A percentile compares a stretch with the other conserved stretches of the same genome.
These are phyloP conservation scores for Fusarium caatingaense DNA, from an alignment of 2,329 filamentous ascomycete genomes.

Conservation along the genomic window DNA sequence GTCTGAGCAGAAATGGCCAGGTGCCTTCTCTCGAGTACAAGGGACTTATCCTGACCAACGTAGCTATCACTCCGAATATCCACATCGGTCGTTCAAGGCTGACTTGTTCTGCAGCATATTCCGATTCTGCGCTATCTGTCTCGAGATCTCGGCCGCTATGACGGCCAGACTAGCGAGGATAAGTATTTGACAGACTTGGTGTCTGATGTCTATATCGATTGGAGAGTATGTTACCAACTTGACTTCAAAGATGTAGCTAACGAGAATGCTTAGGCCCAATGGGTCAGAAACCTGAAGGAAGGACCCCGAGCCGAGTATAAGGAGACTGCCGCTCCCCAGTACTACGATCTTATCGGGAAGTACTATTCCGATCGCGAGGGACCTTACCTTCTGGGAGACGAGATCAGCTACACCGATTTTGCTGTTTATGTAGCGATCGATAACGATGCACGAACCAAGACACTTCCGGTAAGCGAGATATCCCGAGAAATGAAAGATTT, in stretches of 20 bases:
- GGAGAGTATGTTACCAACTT: slow-evolving; percentile 48
- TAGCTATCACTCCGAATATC: neutral
- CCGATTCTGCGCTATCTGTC: slow-evolving; percentile 52
- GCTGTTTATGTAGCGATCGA: slow-evolving; percentile 54
- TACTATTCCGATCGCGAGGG: slow-evolving; percentile 49
- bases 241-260: neutral
- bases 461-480: slow-evolving; percentile 50
- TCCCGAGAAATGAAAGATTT: accelerated
- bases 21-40: slow-evolving; percentile 21
- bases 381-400: slow-evolving; percentile 53
- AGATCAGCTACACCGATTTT: slow-evolving; percentile 54
- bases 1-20: slow-evolving; percentile 12
- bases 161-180: slow-evolving; percentile 52
- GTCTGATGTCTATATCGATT: slow-evolving; percentile 54
- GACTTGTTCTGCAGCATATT: neutral
- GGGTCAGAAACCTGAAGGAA: slow-evolving; percentile 45
- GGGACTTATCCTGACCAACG: neutral
- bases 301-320: slow-evolving; percentile 47
- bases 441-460: slow-evolving; percentile 50
- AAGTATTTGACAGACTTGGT: slow-evolving; percentile 54
- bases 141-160: slow-evolving; percentile 51
- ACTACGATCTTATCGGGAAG: slow-evolving; percentile 46
- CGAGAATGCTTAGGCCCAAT: slow-evolving; percentile 12
- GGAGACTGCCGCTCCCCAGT: slow-evolving; percentile 43
- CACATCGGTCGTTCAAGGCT: accelerated